Evolutionary conservation across 495 filamentous ascomycete species (phyloP).

Genomic region (Umbilicaria muhlenbergii): DNA sequence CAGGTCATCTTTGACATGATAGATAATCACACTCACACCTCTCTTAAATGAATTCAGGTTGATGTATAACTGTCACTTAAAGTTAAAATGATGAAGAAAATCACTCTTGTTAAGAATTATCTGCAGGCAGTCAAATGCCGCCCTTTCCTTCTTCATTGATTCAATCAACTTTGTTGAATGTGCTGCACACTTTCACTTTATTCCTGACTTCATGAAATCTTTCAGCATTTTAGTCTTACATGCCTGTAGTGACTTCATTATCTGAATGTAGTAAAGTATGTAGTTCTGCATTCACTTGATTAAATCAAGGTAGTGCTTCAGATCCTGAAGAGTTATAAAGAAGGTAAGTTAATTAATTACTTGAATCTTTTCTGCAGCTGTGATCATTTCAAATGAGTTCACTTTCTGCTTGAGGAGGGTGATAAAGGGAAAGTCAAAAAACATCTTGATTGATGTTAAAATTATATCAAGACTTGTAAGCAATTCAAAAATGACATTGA

Average conservation of each 20-base stretch:
- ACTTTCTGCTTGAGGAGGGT: background rate
- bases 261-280: too few relatives aligned
- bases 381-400: too few relatives aligned
- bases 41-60: constrained; percentile 1
- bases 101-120: background rate
- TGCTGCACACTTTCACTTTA: background rate
- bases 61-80: background rate
- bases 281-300: too few relatives aligned
- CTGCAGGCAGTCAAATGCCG: background rate
- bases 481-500: background rate
- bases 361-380: too few relatives aligned
- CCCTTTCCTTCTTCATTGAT: too few relatives aligned
- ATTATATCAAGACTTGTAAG: background rate
- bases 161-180: too few relatives aligned
- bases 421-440: background rate
- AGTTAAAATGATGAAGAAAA: constrained; percentile 1
- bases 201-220: background rate
- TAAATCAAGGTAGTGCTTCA: too few relatives aligned
- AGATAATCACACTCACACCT: background rate
- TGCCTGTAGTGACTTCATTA: too few relatives aligned
- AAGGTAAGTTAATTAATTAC: too few relatives aligned
- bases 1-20: background rate
- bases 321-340: too few relatives aligned
- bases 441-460: background rate
- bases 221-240: background rate